These are phyloP conservation scores for Boletus fagicola DNA, from an alignment of 768 basidiomycete genomes.

Conservation along the genomic window DNA sequence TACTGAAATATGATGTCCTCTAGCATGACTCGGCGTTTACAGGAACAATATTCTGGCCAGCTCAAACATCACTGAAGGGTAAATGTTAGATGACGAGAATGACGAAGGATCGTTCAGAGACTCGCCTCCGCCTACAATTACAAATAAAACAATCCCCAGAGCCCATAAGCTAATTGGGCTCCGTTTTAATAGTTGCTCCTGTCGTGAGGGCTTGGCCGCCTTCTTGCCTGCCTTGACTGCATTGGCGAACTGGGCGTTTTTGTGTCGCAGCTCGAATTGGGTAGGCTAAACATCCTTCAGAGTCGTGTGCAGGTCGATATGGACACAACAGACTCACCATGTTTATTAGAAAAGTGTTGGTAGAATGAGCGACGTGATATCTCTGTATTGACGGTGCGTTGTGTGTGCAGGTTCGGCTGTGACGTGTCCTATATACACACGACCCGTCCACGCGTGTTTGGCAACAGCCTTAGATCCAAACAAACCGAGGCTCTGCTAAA, in stretches of 20 bases:
- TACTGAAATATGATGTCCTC: background rate
- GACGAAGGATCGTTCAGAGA: slow-evolving; percentile 5
- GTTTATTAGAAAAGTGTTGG: background rate
- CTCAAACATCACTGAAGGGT: slow-evolving; percentile 66
- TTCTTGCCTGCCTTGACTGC: slow-evolving; percentile 75
- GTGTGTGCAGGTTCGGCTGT: background rate
- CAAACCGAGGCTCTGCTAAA: slow-evolving; percentile 20
- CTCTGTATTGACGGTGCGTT: background rate
- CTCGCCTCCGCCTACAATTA: slow-evolving; percentile 78
- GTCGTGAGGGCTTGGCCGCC: slow-evolving; percentile 65
- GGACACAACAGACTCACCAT: slow-evolving; percentile 33
- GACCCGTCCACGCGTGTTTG: slow-evolving; percentile 22
- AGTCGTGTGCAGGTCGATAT: no score
- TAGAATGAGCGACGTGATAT: slow-evolving; percentile 32
- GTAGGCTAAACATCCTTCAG: slow-evolving; percentile 52
- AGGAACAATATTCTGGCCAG: slow-evolving; percentile 64
- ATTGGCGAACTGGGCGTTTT: slow-evolving; percentile 77
- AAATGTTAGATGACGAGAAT: slow-evolving; percentile 10
- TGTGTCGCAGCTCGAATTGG: slow-evolving; percentile 77
- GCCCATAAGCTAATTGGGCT: slow-evolving; percentile 78
- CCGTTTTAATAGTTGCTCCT: slow-evolving; percentile 66
- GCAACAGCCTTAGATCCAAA: slow-evolving; percentile 30
- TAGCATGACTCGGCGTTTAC: slow-evolving; percentile 31
- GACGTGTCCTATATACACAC: slow-evolving; percentile 17
- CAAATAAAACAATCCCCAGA: slow-evolving; percentile 69